Conservation (phyloP, 2,329 filamentous ascomycete species). For the Exophiala aquamarina region DNA sequence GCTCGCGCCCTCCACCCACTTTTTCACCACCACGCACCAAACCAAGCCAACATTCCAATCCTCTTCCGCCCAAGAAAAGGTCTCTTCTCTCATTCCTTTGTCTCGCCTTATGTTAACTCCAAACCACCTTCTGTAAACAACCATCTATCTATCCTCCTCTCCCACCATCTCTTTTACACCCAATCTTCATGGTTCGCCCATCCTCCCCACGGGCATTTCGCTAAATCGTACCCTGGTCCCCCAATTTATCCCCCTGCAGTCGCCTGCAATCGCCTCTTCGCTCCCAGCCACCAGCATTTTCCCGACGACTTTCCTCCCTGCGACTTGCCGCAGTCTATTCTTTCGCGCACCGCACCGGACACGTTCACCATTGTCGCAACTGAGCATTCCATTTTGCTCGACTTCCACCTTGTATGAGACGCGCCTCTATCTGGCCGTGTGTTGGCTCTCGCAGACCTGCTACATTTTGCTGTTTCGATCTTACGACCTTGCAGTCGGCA, state of each 20-base stretch:
- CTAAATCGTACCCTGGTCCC: conserved; percentile 12
- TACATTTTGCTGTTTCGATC: too few relatives aligned
- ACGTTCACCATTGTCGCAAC: conserved; percentile 17
- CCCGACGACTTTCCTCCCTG: conserved; percentile 11
- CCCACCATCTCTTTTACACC: not conserved
- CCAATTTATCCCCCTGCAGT: conserved; percentile 14
- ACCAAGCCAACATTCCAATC: conserved; percentile 18
- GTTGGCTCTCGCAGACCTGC: too few relatives aligned
- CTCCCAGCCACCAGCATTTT: conserved; percentile 26
- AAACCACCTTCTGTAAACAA: conserved; percentile 14
- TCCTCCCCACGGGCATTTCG: conserved; percentile 1
- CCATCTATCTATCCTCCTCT: not conserved
- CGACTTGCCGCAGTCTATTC: conserved; percentile 5
- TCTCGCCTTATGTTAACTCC: conserved; percentile 8
- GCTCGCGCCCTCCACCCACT: not conserved
- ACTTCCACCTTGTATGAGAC: too few relatives aligned
- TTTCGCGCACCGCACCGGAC: conserved; percentile 19
- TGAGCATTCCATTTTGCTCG: conserved; percentile 1
- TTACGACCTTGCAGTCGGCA: too few relatives aligned
- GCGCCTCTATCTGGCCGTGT: too few relatives aligned
- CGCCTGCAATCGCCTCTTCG: not conserved
- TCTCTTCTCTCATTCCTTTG: not conserved
- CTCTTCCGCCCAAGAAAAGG: too few relatives aligned
- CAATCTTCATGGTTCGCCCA: not conserved
- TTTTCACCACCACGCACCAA: not conserved